Evolutionary conservation across 805 yeast genomes (phyloP), one percentile per base, ranked within the genome.

Genomic region (Candida piceae): DNA sequence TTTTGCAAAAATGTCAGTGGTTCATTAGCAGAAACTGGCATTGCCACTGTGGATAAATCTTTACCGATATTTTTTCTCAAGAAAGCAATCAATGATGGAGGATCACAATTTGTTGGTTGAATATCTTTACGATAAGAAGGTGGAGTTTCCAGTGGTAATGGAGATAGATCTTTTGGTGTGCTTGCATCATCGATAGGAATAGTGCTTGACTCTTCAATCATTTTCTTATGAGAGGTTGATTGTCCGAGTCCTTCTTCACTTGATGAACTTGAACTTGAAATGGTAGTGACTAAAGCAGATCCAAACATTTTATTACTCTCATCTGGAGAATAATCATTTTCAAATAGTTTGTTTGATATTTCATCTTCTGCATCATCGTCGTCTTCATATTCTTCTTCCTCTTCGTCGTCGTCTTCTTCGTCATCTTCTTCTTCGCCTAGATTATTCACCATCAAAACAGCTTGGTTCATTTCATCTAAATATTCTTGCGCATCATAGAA

Each of bases 21-120:
- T 60, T 93, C 98, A 62, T 93, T 93, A 37, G 88, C 74, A 1
- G 93, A 80, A 7, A 93, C 95, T 1, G 98, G 98, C 89, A 90
- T 88, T 0, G 96, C 80, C 31, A 89, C 74, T 1, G 87, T 70
- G 0, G 88, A 71, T 39, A 93, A 58, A 58, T 90, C 97, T 53
- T 89, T 90, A 16, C 97, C 97, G 9, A 90, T 93, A 49, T 87
- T 88, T 58, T 89, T 89, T 40, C 96, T 72, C 34, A 93, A 69
- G 49, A 88, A 76, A 1, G 86, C 73, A 38, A 90, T 64, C 24
- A 90, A 60, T 44, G 93, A 82, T 9, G 96, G 96, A 3, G 97
- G 97, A 0, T 77, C 64, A 23, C 78, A 70, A 0, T 63, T 66
- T 36, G 85, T 72, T n/a, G 66, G 65, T 3, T 69, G 70, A 12